Conservation (phyloP, 1,284 basidiomycete species). For the Neotropicomus parvogracilis region DNA sequence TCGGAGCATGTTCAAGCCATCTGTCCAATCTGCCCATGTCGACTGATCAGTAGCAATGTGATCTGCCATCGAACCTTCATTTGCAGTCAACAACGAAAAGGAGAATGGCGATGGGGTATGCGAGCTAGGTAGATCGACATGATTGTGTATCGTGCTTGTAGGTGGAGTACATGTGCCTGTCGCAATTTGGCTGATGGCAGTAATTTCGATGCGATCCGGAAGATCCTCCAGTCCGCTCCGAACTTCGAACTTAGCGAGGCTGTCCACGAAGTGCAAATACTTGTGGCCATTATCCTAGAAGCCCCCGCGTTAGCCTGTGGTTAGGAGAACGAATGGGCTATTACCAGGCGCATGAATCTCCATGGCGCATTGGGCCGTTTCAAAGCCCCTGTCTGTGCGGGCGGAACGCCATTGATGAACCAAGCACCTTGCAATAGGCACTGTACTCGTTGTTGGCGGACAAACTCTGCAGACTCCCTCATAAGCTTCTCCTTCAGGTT, state of each 20-base stretch:
- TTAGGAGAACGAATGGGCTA: slow-evolving; percentile 10
- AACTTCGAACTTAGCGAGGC: slow-evolving; percentile 70
- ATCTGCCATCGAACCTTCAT: slow-evolving; percentile 78
- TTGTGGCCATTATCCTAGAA: slow-evolving; percentile 70
- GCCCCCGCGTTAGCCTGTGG: slow-evolving; percentile 7
- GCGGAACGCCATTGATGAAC: slow-evolving; percentile 76
- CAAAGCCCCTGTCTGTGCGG: slow-evolving; percentile 42
- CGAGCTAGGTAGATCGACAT: slow-evolving; percentile 54
- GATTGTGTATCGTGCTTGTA: slow-evolving; percentile 57
- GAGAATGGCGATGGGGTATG: slow-evolving; percentile 66
- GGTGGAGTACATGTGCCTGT: slow-evolving; percentile 75
- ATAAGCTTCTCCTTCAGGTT: slow-evolving; percentile 85
- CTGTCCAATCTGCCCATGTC: slow-evolving; percentile 93
- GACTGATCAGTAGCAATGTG: slow-evolving; percentile 82
- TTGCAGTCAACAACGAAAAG: slow-evolving; percentile 73
- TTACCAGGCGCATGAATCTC: slow-evolving; percentile 76
- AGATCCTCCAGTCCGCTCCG: slow-evolving; percentile 82
- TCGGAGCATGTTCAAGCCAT: slow-evolving; percentile 87
- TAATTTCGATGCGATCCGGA: slow-evolving; percentile 80
- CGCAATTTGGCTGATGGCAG: slow-evolving; percentile 73
- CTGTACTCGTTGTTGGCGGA: slow-evolving; percentile 86
- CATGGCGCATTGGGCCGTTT: slow-evolving; percentile 62
- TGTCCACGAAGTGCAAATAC: slow-evolving; percentile 82
- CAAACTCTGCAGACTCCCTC: slow-evolving; percentile 91
- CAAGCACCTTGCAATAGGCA: slow-evolving; percentile 88